Conservation (phyloP, 2,329 filamentous ascomycete species). For the Trichoderma aggressivum region DNA sequence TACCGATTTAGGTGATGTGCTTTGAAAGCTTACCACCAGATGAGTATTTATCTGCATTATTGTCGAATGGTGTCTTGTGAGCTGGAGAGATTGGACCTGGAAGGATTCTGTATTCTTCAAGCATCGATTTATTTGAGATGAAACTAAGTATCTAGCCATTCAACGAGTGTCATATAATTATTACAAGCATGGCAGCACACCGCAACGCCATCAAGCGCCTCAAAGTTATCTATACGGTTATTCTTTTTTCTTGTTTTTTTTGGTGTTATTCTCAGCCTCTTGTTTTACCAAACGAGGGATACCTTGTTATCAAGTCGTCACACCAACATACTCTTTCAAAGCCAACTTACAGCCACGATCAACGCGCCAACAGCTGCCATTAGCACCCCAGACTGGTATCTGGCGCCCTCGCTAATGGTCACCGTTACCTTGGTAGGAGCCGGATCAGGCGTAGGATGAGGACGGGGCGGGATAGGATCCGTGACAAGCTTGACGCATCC, state of each 20-base stretch:
- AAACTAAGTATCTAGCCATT: not conserved
- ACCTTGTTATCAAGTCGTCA: not conserved
- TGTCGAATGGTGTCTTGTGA: not conserved
- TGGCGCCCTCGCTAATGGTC: slow-evolving; percentile 17
- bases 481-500: not conserved
- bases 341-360: not conserved
- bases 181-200: not conserved
- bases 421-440: slow-evolving; percentile 6
- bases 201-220: not conserved
- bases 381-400: not conserved
- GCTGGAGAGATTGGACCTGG: not conserved
- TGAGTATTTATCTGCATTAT: not conserved
- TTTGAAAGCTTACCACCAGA: not conserved
- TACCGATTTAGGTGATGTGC: not conserved
- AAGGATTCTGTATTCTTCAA: not conserved
- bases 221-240: not conserved
- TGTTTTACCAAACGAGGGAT: not conserved
- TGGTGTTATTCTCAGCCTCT: not conserved
- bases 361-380: not conserved
- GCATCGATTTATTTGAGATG: not conserved
- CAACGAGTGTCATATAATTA: not conserved
- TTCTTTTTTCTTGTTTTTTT: not conserved
- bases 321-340: not conserved
- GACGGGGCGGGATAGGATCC: not conserved
- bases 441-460: not conserved